These are phyloP conservation scores for Pythium sp. DNA, from an alignment of 352 stramenopile species.

Conservation along the genomic window DNA sequence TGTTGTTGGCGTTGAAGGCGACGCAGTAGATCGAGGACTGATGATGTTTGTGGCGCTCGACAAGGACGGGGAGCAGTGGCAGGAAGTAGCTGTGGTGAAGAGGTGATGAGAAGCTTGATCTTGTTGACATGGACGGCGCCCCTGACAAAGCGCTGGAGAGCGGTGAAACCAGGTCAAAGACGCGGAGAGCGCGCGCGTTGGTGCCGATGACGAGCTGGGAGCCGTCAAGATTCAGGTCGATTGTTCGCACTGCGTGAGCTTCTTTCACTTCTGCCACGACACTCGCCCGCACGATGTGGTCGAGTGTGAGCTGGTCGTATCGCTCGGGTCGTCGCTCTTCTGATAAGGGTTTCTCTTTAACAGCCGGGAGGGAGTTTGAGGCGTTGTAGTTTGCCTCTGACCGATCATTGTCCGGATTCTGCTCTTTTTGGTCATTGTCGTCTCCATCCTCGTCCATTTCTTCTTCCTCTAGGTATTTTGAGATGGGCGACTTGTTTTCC, in stretches of 20 bases:
- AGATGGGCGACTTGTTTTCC: conserved; percentile 6
- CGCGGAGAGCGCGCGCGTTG: conserved; percentile 49
- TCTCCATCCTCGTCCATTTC: neutral
- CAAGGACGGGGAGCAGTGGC: conserved; percentile 46
- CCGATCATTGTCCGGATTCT: neutral
- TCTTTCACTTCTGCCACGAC: conserved; percentile 58
- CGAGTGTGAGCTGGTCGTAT: conserved; percentile 40
- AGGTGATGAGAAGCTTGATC: neutral
- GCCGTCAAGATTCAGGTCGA: conserved; percentile 41
- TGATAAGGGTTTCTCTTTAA: neutral
- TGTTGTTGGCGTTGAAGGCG: conserved; percentile 33
- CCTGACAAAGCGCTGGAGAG: neutral
- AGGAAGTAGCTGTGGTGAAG: conserved; percentile 23
- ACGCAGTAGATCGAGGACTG: conserved; percentile 53
- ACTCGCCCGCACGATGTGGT: conserved; percentile 38
- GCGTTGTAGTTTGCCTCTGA: neutral
- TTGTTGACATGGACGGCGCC: neutral
- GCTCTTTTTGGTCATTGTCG: neutral
- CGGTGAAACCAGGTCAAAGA: conserved; percentile 41
- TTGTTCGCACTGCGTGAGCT: conserved; percentile 48
- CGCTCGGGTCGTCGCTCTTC: conserved; percentile 1
- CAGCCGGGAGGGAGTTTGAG: neutral
- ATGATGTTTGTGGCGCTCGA: conserved; percentile 67
- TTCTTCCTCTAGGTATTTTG: conserved; percentile 6
- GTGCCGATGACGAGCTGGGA: conserved; percentile 54